Evolutionary conservation across 805 yeast species (phyloP).

Genomic region (Starmerella floricola): DNA sequence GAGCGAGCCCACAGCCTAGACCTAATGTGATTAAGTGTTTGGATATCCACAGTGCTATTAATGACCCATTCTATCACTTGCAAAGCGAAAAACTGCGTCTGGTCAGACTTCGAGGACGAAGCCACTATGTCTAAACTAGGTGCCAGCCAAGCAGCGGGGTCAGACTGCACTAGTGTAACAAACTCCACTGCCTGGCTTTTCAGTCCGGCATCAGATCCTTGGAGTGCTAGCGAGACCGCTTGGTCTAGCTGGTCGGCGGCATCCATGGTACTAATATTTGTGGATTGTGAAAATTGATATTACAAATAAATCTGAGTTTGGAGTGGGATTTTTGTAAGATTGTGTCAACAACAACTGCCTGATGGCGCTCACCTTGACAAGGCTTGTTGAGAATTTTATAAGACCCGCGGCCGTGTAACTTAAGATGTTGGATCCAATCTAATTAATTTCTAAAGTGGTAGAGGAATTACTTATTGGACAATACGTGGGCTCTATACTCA

Average conservation of each 20-base stretch:
- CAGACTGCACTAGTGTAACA: constrained; percentile 34
- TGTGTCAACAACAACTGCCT: too few relatives aligned
- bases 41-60: constrained; percentile 35
- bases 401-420: too few relatives aligned
- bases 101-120: constrained; percentile 34
- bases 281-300: too few relatives aligned
- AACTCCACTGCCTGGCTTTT: constrained; percentile 42
- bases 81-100: constrained; percentile 51
- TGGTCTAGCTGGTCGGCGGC: constrained; percentile 56
- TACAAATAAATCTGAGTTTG: too few relatives aligned
- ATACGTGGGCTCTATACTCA: too few relatives aligned
- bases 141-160: constrained; percentile 37
- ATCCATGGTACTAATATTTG: constrained; percentile 7
- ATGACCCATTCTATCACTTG: constrained; percentile 46
- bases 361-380: too few relatives aligned
- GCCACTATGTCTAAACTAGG: constrained; percentile 34
- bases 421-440: too few relatives aligned
- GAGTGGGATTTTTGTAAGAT: too few relatives aligned
- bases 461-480: too few relatives aligned
- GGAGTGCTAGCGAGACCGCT: constrained; percentile 74
- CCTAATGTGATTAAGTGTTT: constrained; percentile 38
- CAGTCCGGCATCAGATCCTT: constrained; percentile 47
- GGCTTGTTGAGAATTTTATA: too few relatives aligned
- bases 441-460: too few relatives aligned
- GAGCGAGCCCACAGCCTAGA: constrained; percentile 38